Evolutionary conservation across 768 basidiomycete species (phyloP).

Genomic region (Tulasnella sp.): DNA sequence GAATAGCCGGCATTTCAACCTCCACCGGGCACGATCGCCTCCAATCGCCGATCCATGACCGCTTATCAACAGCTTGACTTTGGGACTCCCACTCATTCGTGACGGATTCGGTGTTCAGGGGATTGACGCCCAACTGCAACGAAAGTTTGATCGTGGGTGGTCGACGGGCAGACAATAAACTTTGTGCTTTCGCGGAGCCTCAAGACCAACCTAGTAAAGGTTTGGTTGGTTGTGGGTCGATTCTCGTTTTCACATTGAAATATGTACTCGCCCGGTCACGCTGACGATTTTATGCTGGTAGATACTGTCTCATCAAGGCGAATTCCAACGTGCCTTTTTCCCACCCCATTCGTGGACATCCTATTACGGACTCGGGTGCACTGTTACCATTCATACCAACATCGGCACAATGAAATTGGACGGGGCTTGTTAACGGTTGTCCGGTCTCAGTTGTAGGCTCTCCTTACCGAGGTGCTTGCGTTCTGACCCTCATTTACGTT

Average conservation of each 20-base stretch:
- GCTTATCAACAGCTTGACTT: not conserved
- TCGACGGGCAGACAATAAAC: not conserved
- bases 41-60: constrained; percentile 7
- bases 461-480: not conserved
- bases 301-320: not conserved
- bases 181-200: not conserved
- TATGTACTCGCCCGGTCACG: not conserved
- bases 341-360: not conserved
- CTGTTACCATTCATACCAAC: not conserved
- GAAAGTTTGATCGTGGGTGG: not conserved
- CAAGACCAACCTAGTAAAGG: not conserved
- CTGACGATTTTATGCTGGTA: not conserved
- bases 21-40: not conserved
- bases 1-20: not conserved
- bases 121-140: not conserved
- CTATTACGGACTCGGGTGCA: not conserved
- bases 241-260: not conserved
- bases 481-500: not conserved
- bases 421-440: not conserved
- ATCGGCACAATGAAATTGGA: not conserved
- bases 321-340: not conserved
- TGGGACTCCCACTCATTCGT: not conserved
- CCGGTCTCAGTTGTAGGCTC: constrained; percentile 3
- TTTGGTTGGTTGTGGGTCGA: not conserved
- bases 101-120: constrained; percentile 3